A percentile compares a stretch with the other conserved stretches of the same genome.
phyloP scores from a whole-genome alignment of 768 basidiomycete genomes.

The Phylloporus arenicola region DNA sequence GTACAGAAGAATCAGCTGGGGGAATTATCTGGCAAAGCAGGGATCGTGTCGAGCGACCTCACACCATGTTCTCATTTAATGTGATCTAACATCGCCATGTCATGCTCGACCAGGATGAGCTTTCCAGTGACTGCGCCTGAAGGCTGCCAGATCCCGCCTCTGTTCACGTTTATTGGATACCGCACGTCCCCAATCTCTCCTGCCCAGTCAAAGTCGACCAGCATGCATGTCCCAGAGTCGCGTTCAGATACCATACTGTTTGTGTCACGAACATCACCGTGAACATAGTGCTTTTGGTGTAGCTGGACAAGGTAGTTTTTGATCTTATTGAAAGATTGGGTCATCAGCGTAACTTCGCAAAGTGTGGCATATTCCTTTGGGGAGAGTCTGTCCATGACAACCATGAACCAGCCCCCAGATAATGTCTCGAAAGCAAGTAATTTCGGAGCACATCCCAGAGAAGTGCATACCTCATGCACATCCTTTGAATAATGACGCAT shows the following conservation, averaged over 20 bases:
- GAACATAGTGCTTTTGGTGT: constrained; percentile 15
- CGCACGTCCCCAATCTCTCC: constrained; percentile 14
- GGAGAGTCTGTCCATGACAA: constrained; percentile 26
- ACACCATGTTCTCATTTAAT: too few relatives aligned
- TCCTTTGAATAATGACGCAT: too few relatives aligned
- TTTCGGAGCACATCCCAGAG: too few relatives aligned
- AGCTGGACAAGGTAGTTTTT: background rate
- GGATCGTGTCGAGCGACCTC: too few relatives aligned
- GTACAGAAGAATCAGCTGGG: too few relatives aligned
- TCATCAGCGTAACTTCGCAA: background rate
- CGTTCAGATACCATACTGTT: constrained; percentile 18
- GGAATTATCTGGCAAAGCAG: too few relatives aligned
- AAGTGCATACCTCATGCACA: too few relatives aligned
- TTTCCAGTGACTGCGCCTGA: too few relatives aligned
- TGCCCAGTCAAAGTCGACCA: constrained; percentile 31
- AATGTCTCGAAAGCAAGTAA: too few relatives aligned
- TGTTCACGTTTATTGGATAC: constrained; percentile 13
- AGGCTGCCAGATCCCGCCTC: too few relatives aligned
- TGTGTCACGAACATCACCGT: constrained; percentile 20
- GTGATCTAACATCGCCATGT: too few relatives aligned
- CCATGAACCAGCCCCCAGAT: constrained; percentile 30
- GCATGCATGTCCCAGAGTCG: constrained; percentile 4
- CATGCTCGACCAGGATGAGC: too few relatives aligned
- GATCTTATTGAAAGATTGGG: background rate
- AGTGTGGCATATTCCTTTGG: constrained; percentile 1